Conservation (phyloP, 805 yeast genomes). For the Candida ascalaphidarum region DNA sequence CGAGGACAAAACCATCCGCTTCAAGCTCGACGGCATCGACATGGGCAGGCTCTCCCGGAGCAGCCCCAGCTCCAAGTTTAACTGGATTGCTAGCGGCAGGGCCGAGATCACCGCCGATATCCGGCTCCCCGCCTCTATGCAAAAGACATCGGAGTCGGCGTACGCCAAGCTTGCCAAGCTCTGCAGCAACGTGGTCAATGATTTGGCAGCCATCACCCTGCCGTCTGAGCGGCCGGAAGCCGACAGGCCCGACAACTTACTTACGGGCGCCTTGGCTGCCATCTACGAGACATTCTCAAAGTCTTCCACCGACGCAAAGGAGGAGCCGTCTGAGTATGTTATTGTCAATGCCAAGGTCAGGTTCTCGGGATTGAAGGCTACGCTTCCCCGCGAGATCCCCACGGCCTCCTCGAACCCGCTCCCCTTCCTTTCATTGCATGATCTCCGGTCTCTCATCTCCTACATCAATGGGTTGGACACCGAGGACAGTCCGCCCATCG, state of each 20-base stretch:
- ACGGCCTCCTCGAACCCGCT: slow-evolving; percentile 41
- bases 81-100: slow-evolving; percentile 67
- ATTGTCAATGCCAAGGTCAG: slow-evolving; percentile 60
- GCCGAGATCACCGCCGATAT: slow-evolving; percentile 66
- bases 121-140: slow-evolving; percentile 50
- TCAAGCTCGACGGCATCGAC: slow-evolving; percentile 34
- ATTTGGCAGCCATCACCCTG: slow-evolving; percentile 12
- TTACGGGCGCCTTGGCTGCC: slow-evolving; percentile 33
- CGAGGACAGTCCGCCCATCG: slow-evolving; percentile 16
- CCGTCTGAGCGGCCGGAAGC: slow-evolving; percentile 3
- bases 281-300: slow-evolving; percentile 30
- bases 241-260: slow-evolving; percentile 17
- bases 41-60: slow-evolving; percentile 21
- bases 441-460: slow-evolving; percentile 52
- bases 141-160: slow-evolving; percentile 7
- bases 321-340: slow-evolving; percentile 36
- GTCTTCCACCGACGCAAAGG: slow-evolving; percentile 5
- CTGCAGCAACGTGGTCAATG: slow-evolving; percentile 17
- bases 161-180: slow-evolving; percentile 17
- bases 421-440: slow-evolving; percentile 50
- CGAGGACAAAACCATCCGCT: slow-evolving; percentile 20
- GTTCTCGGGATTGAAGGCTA: slow-evolving; percentile 55
- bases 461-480: slow-evolving; percentile 39
- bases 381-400: slow-evolving; percentile 40
- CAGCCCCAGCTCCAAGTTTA: slow-evolving; percentile 39